phyloP scores from a whole-genome alignment of 345 rosid species.

The Passiflora organensis region DNA sequence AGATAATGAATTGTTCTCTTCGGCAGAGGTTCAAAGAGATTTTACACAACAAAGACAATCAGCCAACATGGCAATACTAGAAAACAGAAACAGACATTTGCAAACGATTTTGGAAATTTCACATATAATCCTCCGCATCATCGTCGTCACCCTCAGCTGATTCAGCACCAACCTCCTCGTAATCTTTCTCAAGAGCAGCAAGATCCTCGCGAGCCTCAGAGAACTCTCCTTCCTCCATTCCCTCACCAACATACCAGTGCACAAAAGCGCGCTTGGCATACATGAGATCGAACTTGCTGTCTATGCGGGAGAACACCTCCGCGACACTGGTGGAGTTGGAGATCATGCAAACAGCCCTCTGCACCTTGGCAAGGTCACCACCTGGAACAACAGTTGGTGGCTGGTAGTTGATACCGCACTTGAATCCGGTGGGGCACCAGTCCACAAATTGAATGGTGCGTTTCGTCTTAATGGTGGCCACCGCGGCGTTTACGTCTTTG shows the following conservation, averaged over 20 bases:
- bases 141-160: constrained; percentile 21
- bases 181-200: constrained; percentile 29
- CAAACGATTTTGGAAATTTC: too few species aligned
- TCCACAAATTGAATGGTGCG: constrained; percentile 28
- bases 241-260: constrained; percentile 31
- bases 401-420: constrained; percentile 32
- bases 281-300: constrained; percentile 25
- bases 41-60: too few species aligned
- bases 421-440: constrained; percentile 32
- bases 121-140: constrained; percentile 9
- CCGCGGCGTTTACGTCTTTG: constrained; percentile 26
- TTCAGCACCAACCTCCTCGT: constrained; percentile 25
- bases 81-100: too few species aligned
- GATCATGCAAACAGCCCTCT: constrained; percentile 28
- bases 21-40: too few species aligned
- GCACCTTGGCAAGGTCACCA: constrained; percentile 28
- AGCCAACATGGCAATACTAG: too few species aligned
- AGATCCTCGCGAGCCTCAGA: constrained; percentile 31
- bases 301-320: constrained; percentile 26
- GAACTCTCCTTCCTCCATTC: constrained; percentile 30
- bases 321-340: constrained; percentile 30
- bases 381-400: constrained; percentile 28
- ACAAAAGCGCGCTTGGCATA: constrained; percentile 27
- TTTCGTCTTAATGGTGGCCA: constrained; percentile 27
- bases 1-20: too few species aligned